Evolutionary conservation across 2,329 filamentous ascomycete species (phyloP), one percentile per base, ranked within the genome.

Genomic region (Calonectria pteridis): DNA sequence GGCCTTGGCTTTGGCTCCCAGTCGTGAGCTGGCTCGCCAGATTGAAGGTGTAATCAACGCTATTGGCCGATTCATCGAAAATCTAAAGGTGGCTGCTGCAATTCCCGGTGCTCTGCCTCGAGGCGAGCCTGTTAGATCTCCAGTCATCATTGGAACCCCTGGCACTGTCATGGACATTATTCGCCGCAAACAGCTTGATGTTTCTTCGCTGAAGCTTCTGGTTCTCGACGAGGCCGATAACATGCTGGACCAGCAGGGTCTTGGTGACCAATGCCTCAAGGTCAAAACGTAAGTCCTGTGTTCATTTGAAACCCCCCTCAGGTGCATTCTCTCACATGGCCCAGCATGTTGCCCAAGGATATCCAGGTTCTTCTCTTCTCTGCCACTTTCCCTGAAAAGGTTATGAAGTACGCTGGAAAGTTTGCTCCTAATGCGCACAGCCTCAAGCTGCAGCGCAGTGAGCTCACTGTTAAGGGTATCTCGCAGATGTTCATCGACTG

Each of bases 401-500:
- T 99, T 73, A 92, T 96, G 84, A 88, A 89, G 77, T 99, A 97
- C 81, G 96, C 97, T 20, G 87, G 91, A 77, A 91, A 91, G 76
- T 99, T 98, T 83, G 95, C 96, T 6, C 95, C 96, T 1, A 91
- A 93, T 55, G 93, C 97, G 65, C 96, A 98, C 85, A 90, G 94
- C 78, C 94, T 99, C 82, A 97, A 94, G 58, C 89, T 99, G 67
- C 93, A 95, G 81, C 94, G 96, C 74, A 94, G 97, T 79, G 95
- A 99, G 82, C 91, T 98, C 80, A 98, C 96, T 0, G 96, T 99
- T 74, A 95, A 97, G 84, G 97, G 97, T 28, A 99, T 99, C 83
- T 98, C 96, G 78, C 97, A 99, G 83, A 95, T 99, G 87, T 99
- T 97, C 83, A 95, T 99, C 83, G 97, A 99, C 84, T 98, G 96